Evolutionary conservation across 108 stramenopile genomes (phyloP), one percentile per base, ranked within the genome.

Genomic region (Phaeodactylum tricornutum): DNA sequence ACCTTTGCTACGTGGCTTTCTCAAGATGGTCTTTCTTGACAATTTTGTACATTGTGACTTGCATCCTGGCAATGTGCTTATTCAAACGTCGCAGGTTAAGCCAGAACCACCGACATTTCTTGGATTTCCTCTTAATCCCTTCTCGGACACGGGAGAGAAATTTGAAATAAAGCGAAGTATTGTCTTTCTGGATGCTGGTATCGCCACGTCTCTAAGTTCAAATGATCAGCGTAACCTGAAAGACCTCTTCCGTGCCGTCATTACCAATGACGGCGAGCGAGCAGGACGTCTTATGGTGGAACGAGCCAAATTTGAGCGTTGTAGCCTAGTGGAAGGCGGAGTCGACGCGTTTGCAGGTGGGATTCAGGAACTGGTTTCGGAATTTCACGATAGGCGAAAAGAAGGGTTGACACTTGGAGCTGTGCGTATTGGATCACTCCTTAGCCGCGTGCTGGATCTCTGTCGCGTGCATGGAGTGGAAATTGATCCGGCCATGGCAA

Each of bases 221-320:
- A 64, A 68, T 22, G 92, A 89, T 42, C 67, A 66, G 48, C 63
- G 65, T 32, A 93, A 93, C 61, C 64, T 93, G 29, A 48, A 36
- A 14, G 92, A 93, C 64, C 43, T 93, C 7, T 89, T 93, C 51
- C 72, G 74, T 8, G 80, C 87, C 2, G 83, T 93, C 6, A 74
- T 93, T 38, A 43, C 85, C 23, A 88, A 93, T 57, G 66, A 89
- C 43, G 92, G 92, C 14, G 50, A 83, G 27, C 48, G 55, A 43
- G 92, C 92, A 24, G 92, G 92, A 0, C 41, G 66, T 15, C 68
- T 93, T 48, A 93, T 93, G 84, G 81, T 93, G 8, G 87, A 88
- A 55, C 73, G 92, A 15, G 92, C 92, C 42, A 70, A 77, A 53
- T 74, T 77, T 49, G 87, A 93, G 58, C 50, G 67, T 22, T 93